Conservation (phyloP, 1,284 basidiomycete genomes). For the Wolfiporia cocos region DNA sequence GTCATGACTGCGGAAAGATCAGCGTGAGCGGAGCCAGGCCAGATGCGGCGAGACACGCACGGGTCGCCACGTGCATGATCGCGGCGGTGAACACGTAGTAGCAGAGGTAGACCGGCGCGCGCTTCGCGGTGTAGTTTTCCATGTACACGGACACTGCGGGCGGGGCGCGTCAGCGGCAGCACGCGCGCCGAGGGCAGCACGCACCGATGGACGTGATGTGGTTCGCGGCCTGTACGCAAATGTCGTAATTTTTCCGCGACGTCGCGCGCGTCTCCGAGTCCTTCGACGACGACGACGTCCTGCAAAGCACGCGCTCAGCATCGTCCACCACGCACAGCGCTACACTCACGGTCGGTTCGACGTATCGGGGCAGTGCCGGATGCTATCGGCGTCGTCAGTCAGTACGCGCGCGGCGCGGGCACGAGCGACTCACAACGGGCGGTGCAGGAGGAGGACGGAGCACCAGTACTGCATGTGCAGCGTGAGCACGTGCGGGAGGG, state of each 20-base stretch:
- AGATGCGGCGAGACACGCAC: no score
- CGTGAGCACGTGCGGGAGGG: conserved; percentile 62
- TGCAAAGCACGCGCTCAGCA: no score
- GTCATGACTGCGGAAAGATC: conserved; percentile 43
- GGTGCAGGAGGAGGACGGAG: conserved; percentile 70
- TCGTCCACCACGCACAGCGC: no score
- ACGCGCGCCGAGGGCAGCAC: conserved; percentile 12
- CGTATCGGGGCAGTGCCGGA: conserved; percentile 16
- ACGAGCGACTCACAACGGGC: conserved; percentile 64
- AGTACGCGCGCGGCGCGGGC: no score
- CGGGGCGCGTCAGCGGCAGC: background rate
- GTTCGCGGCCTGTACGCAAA: conserved; percentile 69
- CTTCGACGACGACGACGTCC: conserved; percentile 24
- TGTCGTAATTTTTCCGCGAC: conserved; percentile 64
- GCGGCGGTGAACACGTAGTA: conserved; percentile 82
- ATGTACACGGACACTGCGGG: conserved; percentile 48
- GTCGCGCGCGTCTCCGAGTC: conserved; percentile 46
- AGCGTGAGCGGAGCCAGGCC: no score
- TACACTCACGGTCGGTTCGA: conserved; percentile 17
- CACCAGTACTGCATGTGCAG: conserved; percentile 89
- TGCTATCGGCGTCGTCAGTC: conserved; percentile 8
- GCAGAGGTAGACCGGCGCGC: conserved; percentile 67
- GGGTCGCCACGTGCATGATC: conserved; percentile 72
- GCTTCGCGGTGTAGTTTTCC: conserved; percentile 57
- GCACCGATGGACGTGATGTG: conserved; percentile 71